Evolutionary conservation across 345 rosid genomes (phyloP).

Genomic region (Eutrema japonicum): DNA sequence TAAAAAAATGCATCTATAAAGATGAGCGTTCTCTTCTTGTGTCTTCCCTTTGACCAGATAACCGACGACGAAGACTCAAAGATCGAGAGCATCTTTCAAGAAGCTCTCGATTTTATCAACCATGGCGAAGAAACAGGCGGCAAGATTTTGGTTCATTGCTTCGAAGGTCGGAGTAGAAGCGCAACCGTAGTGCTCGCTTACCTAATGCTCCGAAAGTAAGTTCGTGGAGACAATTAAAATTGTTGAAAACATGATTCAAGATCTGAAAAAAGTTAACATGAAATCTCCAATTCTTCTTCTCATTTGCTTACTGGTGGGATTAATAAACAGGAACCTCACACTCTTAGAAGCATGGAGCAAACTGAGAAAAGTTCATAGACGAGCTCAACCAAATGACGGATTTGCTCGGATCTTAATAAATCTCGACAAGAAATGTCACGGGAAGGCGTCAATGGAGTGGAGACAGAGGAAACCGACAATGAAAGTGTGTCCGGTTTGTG

Average conservation of each 20-base stretch:
- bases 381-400: slow-evolving; percentile 98
- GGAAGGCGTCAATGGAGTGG: slow-evolving; percentile 96
- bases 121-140: slow-evolving; percentile 78
- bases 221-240: background rate
- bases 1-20: slow-evolving; percentile 27
- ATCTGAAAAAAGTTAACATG: background rate
- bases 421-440: slow-evolving; percentile 73
- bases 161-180: slow-evolving; percentile 98
- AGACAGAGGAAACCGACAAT: slow-evolving; percentile 80
- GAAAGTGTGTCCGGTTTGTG: slow-evolving; percentile 93
- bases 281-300: slow-evolving; percentile 9
- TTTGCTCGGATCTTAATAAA: slow-evolving; percentile 69
- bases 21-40: slow-evolving; percentile 33
- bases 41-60: slow-evolving; percentile 60
- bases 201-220: slow-evolving; percentile 94
- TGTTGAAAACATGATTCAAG: background rate
- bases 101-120: slow-evolving; percentile 81
- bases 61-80: slow-evolving; percentile 80
- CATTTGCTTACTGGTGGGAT: slow-evolving; percentile 20
- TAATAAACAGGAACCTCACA: slow-evolving; percentile 64
- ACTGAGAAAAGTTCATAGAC: slow-evolving; percentile 79
- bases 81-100: slow-evolving; percentile 76
- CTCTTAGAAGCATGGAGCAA: slow-evolving; percentile 79
- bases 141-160: slow-evolving; percentile 90
- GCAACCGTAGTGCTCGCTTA: slow-evolving; percentile 86